Percentiles rank a stretch among this genome's conserved stretches.
These are phyloP conservation scores for Chaetomium cochliodes DNA, from an alignment of 495 filamentous ascomycete species.

Conservation along the genomic window DNA sequence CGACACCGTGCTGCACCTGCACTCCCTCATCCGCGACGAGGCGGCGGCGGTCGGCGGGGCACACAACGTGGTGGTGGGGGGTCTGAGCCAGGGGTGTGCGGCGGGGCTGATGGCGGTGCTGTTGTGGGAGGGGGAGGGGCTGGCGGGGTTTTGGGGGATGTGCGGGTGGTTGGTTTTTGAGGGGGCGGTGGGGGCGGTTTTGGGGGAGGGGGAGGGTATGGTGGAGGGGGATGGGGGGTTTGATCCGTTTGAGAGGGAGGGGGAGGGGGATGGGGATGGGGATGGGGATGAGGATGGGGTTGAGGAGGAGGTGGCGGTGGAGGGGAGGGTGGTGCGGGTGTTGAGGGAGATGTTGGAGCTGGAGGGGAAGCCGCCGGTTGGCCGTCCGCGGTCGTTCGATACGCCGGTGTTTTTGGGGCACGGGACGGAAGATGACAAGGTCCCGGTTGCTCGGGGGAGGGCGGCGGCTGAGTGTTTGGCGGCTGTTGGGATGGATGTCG, in stretches of 20 bases:
- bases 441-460: conserved; percentile 41
- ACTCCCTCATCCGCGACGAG: conserved; percentile 43
- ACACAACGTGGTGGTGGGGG: conserved; percentile 50
- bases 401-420: conserved; percentile 54
- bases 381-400: conserved; percentile 14
- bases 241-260: conserved; percentile 31
- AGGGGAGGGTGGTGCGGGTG: conserved; percentile 24
- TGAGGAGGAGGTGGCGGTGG: conserved; percentile 24
- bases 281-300: conserved; percentile 20
- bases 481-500: conserved; percentile 38
- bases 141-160: conserved; percentile 51
- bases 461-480: conserved; percentile 39
- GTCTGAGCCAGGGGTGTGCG: conserved; percentile 59
- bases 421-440: conserved; percentile 49
- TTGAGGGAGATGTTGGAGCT: conserved; percentile 30
- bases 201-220: conserved; percentile 5
- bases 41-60: conserved; percentile 23
- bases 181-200: conserved; percentile 35
- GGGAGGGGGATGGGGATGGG: conserved; percentile 9
- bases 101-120: conserved; percentile 41
- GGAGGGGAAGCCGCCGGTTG: conserved; percentile 6
- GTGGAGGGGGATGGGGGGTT: conserved; percentile 25
- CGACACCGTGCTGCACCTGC: conserved; percentile 43
- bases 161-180: conserved; percentile 56
- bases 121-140: conserved; percentile 37